Evolutionary conservation across 2,329 filamentous ascomycete species (phyloP), one percentile per base, ranked within the genome.

Genomic region (Ophiocordyceps unilateralis): DNA sequence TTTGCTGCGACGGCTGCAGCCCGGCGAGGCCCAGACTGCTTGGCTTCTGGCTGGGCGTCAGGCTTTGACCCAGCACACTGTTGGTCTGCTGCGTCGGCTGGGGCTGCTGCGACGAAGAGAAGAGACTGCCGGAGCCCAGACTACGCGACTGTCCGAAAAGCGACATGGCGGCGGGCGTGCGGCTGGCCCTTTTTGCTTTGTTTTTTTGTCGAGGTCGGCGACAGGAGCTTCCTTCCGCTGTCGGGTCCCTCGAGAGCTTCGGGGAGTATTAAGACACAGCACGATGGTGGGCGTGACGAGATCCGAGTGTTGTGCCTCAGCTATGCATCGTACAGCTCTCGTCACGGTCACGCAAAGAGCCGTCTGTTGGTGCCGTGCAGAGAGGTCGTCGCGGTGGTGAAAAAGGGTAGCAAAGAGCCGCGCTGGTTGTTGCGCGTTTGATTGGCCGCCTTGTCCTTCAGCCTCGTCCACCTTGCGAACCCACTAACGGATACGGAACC

Each of bases 141-240:
- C 58, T 51, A 52, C 62, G 63, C n/a, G 60, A 30, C 46, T 62
- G 59, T 23, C 60, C 62, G 48, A 67, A 67, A n/a, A 65, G 49
- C 44, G 59, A 60, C 60, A 58, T 62, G 43, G 30, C 46, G 46
- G 5, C n/a, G n/a, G n/a, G n/a, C n/a, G n/a, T n/a, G 37, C 37
- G 37, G 20, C 32, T 36, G 32, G 12, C 12, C 32, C 32, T 19
- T 10, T 5, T 19, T 19, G n/a, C 5, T 17, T 19, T 36, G 1
- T 20, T 19, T 19, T 19, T 19, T 40, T 41, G n/a, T 48, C 11
- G 30, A 48, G 46, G 40, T 45, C 23, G 24, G 34, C 17, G 24
- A 12, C 7, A n/a, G 12, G 34, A 48, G 47, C 45, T 34, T 47
- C 11, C n/a, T 9, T 4, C 9, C 7, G 7, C 8, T 17, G 7